A percentile compares a stretch with the other conserved stretches of the same genome.
These are phyloP conservation scores for Aspergillus homomorphus DNA, from an alignment of 495 filamentous ascomycete species.

Conservation along the genomic window DNA sequence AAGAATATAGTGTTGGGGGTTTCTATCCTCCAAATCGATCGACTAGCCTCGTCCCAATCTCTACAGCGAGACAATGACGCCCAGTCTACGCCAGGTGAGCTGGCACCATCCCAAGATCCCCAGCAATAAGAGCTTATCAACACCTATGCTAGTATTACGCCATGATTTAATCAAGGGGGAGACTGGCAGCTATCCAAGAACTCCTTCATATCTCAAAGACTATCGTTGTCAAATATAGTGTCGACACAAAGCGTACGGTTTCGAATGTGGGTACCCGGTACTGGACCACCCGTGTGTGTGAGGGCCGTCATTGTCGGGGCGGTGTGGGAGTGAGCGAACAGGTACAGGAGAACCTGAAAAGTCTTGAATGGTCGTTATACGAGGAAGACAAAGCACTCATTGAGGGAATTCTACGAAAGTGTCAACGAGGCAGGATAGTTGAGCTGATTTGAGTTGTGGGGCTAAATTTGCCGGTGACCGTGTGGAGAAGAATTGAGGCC, in stretches of 20 bases:
- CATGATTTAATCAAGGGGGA: slow-evolving; percentile 35
- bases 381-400: too few relatives aligned
- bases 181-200: slow-evolving; percentile 13
- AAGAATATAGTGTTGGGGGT: slow-evolving; percentile 42
- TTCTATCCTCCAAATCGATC: slow-evolving; percentile 41
- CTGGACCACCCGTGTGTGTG: slow-evolving; percentile 1
- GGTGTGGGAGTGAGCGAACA: slow-evolving; percentile 4
- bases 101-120: too few relatives aligned
- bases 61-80: slow-evolving; percentile 38
- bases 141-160: slow-evolving; percentile 27
- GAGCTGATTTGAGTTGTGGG: too few relatives aligned
- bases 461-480: too few relatives aligned
- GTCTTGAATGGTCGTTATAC: too few relatives aligned
- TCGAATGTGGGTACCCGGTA: not conserved
- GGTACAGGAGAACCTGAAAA: not conserved
- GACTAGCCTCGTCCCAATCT: slow-evolving; percentile 31
- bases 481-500: too few relatives aligned
- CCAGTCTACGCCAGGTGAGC: slow-evolving; percentile 38
- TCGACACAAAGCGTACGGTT: not conserved
- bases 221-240: not conserved
- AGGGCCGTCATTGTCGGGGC: too few relatives aligned
- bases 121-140: too few relatives aligned
- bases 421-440: too few relatives aligned
- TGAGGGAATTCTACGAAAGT: not conserved
- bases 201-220: not conserved